These are phyloP conservation scores for Xylariales sp. DNA, from an alignment of 2,329 filamentous ascomycete genomes.

Conservation along the genomic window DNA sequence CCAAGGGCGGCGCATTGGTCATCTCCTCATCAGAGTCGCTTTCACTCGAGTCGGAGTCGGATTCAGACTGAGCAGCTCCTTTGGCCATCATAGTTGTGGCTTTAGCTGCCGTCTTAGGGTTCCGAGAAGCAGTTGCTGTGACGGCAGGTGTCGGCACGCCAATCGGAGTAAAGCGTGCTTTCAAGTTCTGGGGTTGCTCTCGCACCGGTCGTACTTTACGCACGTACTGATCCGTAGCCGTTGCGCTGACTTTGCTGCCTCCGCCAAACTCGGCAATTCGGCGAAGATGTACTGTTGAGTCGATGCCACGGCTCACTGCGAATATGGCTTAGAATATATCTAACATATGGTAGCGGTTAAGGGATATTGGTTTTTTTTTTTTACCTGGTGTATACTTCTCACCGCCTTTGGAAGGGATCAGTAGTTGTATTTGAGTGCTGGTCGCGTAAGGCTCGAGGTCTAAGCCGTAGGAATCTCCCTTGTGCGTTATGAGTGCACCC, in stretches of 20 bases:
- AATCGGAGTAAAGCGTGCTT: conserved; percentile 63
- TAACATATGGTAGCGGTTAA: conserved; percentile 8
- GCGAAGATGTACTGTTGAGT: conserved; percentile 61
- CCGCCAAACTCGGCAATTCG: conserved; percentile 55
- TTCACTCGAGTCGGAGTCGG: too few species aligned
- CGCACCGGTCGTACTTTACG: conserved; percentile 47
- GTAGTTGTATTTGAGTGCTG: conserved; percentile 50
- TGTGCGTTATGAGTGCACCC: conserved; percentile 55
- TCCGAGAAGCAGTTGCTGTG: too few species aligned
- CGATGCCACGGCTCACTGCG: conserved; percentile 41
- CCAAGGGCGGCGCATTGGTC: conserved; percentile 29
- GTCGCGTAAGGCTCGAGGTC: conserved; percentile 48
- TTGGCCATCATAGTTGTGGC: too few species aligned
- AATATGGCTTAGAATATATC: conserved; percentile 17
- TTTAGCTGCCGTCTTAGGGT: too few species aligned
- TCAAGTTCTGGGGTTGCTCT: conserved; percentile 63
- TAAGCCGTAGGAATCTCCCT: conserved; percentile 60
- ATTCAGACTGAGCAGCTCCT: too few species aligned
- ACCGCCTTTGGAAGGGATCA: conserved; percentile 55
- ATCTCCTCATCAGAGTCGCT: conserved; percentile 42
- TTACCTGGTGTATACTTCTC: conserved; percentile 51
- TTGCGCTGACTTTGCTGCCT: conserved; percentile 31
- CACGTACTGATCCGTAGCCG: conserved; percentile 34
- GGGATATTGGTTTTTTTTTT: conserved; percentile 38
- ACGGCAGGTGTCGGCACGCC: conserved; percentile 39